Base-by-base conservation (phyloP, 805 yeast species). In the Myxozyma neglecta region DNA sequence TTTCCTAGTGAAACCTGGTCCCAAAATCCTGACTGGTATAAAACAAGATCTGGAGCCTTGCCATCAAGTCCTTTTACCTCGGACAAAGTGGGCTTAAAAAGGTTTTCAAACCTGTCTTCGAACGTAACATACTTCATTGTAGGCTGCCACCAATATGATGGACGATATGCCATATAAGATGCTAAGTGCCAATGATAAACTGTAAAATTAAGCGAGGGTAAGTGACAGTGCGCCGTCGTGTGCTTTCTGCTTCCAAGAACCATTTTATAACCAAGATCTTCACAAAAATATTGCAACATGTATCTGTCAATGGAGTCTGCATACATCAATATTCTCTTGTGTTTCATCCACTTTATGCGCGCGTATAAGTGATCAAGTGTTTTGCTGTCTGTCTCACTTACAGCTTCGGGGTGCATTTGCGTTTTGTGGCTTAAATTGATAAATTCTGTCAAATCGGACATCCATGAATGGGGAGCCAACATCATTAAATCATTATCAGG, bases 91-190 rank as follows among this genome's bases (percentile, higher is more conserved):
- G 60, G 60, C 60, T 49, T 36, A 60, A 57, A 64, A 20, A 55
- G 20, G 1, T 52, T 14, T 37, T 55, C 58, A 52, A 49, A 64
- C 13, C 68, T 47, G 47, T 62, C 68, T 45, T 64, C 68, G 39
- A 63, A 64, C 8, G 64, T 58, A 45, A 61, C 53, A 24, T 13
- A 20, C 45, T 63, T 44, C 56, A 64, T 59, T 14, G 18, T 45
- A n/a, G 57, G 53, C 29, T 64, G 58, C 68, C 68, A 64, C 61
- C 60, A 64, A 59, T 67, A 63, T n/a, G 40, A 5, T 2, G 66
- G 64, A 10, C 63, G 66, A n/a, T 29, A 36, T 9, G 63, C 40
- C 49, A 39, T 55, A 49, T 55, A 35, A 5, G 63, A 58, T 24
- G 68, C 59, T n/a, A 63, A 40, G 37, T 64, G 68, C 68, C 68